These are phyloP conservation scores for Spiromastix sp. DNA, from an alignment of 2,329 filamentous ascomycete genomes.

Conservation along the genomic window DNA sequence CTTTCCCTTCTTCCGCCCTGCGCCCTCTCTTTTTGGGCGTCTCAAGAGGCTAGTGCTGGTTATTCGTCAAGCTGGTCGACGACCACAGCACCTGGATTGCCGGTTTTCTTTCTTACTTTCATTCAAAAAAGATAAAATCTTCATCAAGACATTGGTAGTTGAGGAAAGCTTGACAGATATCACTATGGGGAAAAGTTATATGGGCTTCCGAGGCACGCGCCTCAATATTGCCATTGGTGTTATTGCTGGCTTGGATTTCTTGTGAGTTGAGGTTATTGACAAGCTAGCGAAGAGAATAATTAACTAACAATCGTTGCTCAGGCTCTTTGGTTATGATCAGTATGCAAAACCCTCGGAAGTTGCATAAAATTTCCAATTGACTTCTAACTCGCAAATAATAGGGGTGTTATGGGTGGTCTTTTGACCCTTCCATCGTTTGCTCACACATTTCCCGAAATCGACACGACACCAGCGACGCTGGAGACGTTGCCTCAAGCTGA, in stretches of 20 bases:
- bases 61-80: not conserved
- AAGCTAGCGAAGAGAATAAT: not conserved
- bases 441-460: slow-evolving; percentile 43
- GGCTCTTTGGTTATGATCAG: slow-evolving; percentile 55
- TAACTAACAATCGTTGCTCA: slow-evolving; percentile 13
- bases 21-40: slow-evolving; percentile 1
- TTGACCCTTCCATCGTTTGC: slow-evolving; percentile 57
- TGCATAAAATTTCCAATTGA: too few relatives aligned
- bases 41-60: not conserved
- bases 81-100: too few relatives aligned
- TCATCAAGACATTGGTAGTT: too few relatives aligned
- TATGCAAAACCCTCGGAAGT: slow-evolving; percentile 10
- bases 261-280: not conserved
- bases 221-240: slow-evolving; percentile 3
- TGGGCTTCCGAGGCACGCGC: slow-evolving; percentile 1
- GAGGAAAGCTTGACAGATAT: not conserved
- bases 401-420: slow-evolving; percentile 63
- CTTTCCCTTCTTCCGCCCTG: not conserved
- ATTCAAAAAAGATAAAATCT: too few relatives aligned
- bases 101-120: too few relatives aligned
- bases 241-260: not conserved
- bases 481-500: slow-evolving; percentile 21
- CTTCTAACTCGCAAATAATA: slow-evolving; percentile 14
- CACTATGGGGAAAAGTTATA: not conserved
- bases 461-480: slow-evolving; percentile 31